Conservation (phyloP, 306 rosid genomes). For the Pueraria montana region DNA sequence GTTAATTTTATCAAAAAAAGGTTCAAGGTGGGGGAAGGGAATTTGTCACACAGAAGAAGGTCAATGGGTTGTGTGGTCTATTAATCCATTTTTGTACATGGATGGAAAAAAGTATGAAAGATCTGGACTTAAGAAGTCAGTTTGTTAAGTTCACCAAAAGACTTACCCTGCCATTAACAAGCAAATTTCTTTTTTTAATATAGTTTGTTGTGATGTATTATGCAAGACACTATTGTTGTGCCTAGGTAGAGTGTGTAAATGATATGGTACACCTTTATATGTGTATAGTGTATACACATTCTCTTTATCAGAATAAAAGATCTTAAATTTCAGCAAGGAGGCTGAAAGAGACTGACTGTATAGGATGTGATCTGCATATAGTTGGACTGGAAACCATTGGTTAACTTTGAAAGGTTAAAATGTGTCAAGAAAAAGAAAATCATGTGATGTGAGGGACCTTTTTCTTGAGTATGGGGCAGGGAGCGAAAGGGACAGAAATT, state of each 20-base stretch:
- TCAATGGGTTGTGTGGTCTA: conserved; percentile 6
- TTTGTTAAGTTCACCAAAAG: too few relatives aligned
- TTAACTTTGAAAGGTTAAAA: not conserved
- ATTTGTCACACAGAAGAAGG: not conserved
- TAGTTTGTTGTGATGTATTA: not conserved
- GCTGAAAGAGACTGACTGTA: conserved; percentile 9
- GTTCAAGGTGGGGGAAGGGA: not conserved
- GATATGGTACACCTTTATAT: not conserved
- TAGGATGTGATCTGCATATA: not conserved
- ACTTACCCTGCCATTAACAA: not conserved
- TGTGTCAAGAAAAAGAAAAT: not conserved
- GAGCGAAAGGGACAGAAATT: not conserved
- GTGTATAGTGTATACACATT: not conserved
- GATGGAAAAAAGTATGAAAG: not conserved
- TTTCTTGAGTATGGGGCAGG: not conserved
- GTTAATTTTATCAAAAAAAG: not conserved
- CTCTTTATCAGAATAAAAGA: not conserved
- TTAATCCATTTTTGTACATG: not conserved
- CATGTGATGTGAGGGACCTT: not conserved
- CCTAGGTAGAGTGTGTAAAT: not conserved
- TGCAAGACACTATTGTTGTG: not conserved
- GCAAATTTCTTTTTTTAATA: not conserved
- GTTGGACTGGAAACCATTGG: not conserved
- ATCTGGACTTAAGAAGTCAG: not conserved
- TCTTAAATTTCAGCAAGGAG: not conserved